Conservation (phyloP, 169 alveolate genomes). For the Plasmodium cynomolgi region DNA sequence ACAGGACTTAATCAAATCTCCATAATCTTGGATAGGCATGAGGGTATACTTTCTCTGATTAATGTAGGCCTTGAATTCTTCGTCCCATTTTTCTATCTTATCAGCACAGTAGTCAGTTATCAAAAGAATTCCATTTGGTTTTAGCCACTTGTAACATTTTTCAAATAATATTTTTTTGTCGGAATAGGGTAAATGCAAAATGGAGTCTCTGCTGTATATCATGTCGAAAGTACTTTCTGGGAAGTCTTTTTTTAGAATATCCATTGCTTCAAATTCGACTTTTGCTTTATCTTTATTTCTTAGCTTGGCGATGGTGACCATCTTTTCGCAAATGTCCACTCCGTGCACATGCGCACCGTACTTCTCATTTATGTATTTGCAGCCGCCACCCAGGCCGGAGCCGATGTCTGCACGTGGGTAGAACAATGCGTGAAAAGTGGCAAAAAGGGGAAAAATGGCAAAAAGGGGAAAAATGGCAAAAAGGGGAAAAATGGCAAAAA, state of each 20-base stretch:
- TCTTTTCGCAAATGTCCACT: constrained; percentile 21
- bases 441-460: not conserved
- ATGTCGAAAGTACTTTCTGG: constrained; percentile 20
- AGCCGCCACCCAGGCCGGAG: constrained; percentile 59
- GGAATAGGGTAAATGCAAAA: constrained; percentile 18
- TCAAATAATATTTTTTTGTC: constrained; percentile 27
- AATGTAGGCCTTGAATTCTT: constrained; percentile 40
- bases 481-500: not conserved
- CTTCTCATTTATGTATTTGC: constrained; percentile 30
- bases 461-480: not conserved
- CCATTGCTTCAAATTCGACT: constrained; percentile 29
- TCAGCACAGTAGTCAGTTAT: constrained; percentile 50
- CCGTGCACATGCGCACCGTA: constrained; percentile 27
- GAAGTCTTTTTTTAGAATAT: constrained; percentile 24
- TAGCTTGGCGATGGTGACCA: constrained; percentile 14
- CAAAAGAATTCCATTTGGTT: constrained; percentile 34
- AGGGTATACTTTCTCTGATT: constrained; percentile 22
- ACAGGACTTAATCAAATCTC: not conserved
- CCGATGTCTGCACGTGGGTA: constrained; percentile 19
- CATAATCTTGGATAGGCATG: constrained; percentile 21
- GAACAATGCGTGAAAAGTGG: not conserved
- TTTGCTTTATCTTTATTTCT: constrained; percentile 20
- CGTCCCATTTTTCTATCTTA: constrained; percentile 35
- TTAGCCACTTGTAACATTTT: constrained; percentile 43
- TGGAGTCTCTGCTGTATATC: constrained; percentile 58